phyloP scores from a whole-genome alignment of 108 stramenopile genomes.

The Cylindrotheca closterium region DNA sequence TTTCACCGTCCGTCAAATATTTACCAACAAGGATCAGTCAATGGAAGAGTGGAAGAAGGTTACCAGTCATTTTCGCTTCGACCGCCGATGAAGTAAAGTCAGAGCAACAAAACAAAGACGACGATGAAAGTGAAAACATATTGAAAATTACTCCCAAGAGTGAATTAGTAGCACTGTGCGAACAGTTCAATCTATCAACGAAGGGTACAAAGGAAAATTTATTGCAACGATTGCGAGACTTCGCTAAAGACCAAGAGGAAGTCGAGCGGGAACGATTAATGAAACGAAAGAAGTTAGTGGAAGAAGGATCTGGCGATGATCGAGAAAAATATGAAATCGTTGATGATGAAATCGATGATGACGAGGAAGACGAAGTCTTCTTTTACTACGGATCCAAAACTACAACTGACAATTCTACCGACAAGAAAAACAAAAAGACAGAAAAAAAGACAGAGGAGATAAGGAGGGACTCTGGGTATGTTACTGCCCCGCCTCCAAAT shows the following conservation, averaged over 20 bases:
- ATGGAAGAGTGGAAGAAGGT: no score
- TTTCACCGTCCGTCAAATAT: no score
- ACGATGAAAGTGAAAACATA: constrained; percentile 35
- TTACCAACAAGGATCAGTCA: no score
- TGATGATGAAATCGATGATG: constrained; percentile 36
- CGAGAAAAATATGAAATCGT: constrained; percentile 48
- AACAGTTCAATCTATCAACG: constrained; percentile 48
- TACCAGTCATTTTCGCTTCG: no score
- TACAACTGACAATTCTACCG: constrained; percentile 16
- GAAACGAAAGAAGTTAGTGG: constrained; percentile 48
- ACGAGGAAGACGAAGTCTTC: constrained; percentile 48
- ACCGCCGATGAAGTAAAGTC: neutral
- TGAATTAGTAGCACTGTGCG: constrained; percentile 64
- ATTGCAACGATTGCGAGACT: constrained; percentile 57
- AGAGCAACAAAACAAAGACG: neutral
- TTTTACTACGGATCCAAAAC: constrained; percentile 11
- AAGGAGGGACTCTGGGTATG: constrained; percentile 10
- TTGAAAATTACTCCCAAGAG: constrained; percentile 45
- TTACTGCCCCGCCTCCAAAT: constrained; percentile 62
- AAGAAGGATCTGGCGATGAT: constrained; percentile 50
- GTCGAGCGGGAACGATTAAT: constrained; percentile 38
- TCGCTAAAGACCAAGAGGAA: constrained; percentile 55
- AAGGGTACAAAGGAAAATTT: constrained; percentile 63
- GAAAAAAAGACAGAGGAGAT: constrained; percentile 13
- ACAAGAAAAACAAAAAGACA: constrained; percentile 24